phyloP scores from a whole-genome alignment of 2,329 filamentous ascomycete genomes.

The Clathrospora elynae region DNA sequence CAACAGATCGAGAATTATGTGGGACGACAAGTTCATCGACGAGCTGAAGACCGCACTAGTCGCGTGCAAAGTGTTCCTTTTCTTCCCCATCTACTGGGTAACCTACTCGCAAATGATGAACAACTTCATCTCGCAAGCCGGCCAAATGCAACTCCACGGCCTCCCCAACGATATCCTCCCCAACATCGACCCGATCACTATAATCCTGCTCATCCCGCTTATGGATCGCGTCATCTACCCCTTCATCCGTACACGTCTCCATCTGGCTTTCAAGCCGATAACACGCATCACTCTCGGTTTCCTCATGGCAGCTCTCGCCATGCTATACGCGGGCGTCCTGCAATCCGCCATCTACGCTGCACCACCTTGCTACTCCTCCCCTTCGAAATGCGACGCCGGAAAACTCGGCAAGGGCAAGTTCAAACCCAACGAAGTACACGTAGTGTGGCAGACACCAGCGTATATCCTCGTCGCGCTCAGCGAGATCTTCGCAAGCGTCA shows the following conservation, averaged over 20 bases:
- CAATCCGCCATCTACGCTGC: constrained; percentile 62
- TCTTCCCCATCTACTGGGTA: constrained; percentile 56
- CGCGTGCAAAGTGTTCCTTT: constrained; percentile 71
- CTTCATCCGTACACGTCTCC: constrained; percentile 48
- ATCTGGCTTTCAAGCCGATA: constrained; percentile 55
- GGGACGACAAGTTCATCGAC: constrained; percentile 73
- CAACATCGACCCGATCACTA: constrained; percentile 54
- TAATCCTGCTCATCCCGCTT: constrained; percentile 55
- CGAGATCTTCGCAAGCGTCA: constrained; percentile 56
- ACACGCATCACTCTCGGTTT: constrained; percentile 60
- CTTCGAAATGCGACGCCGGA: constrained; percentile 47
- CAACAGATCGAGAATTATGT: constrained; percentile 52
- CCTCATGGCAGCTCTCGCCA: constrained; percentile 58
- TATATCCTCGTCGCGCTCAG: constrained; percentile 54
- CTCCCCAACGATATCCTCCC: constrained; percentile 57
- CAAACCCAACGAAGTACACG: constrained; percentile 51
- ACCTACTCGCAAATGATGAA: constrained; percentile 54
- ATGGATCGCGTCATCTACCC: constrained; percentile 55
- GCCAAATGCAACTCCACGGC: constrained; percentile 53
- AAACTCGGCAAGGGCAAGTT: constrained; percentile 38
- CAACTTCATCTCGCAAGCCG: constrained; percentile 57
- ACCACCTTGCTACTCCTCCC: constrained; percentile 58
- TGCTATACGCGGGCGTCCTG: constrained; percentile 62
- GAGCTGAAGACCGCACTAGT: constrained; percentile 69
- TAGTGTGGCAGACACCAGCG: constrained; percentile 53